Evolutionary conservation across 2,329 filamentous ascomycete species (phyloP).

Genomic region (Colletotrichum sp.): DNA sequence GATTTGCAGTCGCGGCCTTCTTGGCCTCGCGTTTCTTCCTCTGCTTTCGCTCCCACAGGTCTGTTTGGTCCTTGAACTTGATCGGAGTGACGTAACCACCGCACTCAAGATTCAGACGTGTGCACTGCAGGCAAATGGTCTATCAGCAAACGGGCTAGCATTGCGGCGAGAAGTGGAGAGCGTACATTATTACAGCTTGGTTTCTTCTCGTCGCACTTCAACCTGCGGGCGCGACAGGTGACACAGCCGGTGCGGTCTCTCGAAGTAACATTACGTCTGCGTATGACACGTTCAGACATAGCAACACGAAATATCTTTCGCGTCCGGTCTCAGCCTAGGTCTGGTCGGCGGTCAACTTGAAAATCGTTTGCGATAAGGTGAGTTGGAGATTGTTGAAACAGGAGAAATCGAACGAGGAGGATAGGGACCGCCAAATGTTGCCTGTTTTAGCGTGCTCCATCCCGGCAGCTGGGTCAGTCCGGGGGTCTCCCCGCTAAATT

Average conservation of each 20-base stretch:
- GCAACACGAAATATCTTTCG: neutral
- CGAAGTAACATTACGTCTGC: neutral
- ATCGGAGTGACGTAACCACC: neutral
- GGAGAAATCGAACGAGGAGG: neutral
- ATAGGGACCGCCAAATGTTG: neutral
- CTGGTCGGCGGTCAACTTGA: neutral
- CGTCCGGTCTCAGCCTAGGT: neutral
- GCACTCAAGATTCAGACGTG: neutral
- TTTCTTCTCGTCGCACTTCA: conserved; percentile 48
- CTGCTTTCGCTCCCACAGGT: neutral
- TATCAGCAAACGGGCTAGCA: neutral
- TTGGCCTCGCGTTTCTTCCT: neutral
- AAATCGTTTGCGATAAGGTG: neutral
- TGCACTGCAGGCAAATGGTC: neutral
- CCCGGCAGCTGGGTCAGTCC: neutral
- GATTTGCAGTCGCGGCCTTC: neutral
- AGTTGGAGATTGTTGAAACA: neutral
- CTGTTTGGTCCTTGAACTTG: conserved; percentile 7
- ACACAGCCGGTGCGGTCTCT: conserved; percentile 2
- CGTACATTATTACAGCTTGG: conserved; percentile 33
- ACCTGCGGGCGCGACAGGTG: conserved; percentile 42
- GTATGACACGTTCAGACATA: neutral
- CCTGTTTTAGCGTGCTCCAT: neutral
- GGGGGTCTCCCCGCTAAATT: neutral
- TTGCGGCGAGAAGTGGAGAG: neutral